A percentile compares a stretch with the other conserved stretches of the same genome.
Conservation (phyloP, 2,329 filamentous ascomycete genomes). For the Neofusicoccum parvum region DNA sequence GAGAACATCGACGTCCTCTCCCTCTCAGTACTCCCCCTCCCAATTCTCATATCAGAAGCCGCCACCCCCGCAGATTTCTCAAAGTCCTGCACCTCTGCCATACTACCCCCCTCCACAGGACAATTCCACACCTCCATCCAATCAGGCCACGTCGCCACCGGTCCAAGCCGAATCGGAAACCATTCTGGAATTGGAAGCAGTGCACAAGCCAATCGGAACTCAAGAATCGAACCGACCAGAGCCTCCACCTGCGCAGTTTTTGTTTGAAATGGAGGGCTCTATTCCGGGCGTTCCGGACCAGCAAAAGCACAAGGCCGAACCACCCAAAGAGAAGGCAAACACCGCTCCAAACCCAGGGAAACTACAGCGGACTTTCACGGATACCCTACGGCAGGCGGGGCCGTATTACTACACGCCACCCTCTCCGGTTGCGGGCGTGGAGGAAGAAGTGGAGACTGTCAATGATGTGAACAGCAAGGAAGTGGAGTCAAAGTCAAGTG, state of each 20-base stretch:
- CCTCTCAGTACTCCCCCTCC: too few relatives aligned
- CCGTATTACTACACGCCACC: neutral
- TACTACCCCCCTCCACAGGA: neutral
- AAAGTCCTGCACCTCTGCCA: too few relatives aligned
- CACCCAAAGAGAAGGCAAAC: neutral
- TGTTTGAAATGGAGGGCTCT: conserved; percentile 4
- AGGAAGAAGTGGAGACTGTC: neutral
- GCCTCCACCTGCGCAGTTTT: neutral
- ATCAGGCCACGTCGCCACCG: too few relatives aligned
- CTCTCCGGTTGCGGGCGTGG: neutral
- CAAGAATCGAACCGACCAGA: neutral
- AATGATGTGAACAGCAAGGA: too few relatives aligned
- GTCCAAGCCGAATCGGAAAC: too few relatives aligned
- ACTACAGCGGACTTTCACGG: neutral
- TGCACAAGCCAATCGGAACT: too few relatives aligned
- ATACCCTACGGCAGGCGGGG: neutral
- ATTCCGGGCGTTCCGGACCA: neutral
- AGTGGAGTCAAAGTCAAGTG: too few relatives aligned
- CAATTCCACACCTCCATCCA: too few relatives aligned
- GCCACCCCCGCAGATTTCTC: too few relatives aligned
- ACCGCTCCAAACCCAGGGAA: neutral
- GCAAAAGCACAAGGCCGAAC: neutral
- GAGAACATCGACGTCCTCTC: too few relatives aligned
- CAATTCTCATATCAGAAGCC: too few relatives aligned
- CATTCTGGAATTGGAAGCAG: too few relatives aligned